These are phyloP conservation scores for Pyronema domesticum DNA, from an alignment of 495 filamentous ascomycete genomes.

Conservation along the genomic window DNA sequence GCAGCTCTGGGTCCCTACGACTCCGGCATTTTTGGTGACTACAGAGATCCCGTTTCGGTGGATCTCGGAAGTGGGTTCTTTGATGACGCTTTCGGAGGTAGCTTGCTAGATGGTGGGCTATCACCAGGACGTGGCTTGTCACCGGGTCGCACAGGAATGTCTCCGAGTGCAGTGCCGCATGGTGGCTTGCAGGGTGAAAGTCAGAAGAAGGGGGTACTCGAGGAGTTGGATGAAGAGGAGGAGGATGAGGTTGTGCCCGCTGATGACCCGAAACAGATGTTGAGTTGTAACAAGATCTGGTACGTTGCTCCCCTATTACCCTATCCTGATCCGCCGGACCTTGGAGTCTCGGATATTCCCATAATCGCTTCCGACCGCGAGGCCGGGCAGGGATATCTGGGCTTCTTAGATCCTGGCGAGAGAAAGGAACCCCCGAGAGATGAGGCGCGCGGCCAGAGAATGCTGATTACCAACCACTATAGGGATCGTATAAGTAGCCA, in stretches of 20 bases:
- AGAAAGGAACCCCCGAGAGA: too few relatives aligned
- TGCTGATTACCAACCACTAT: conserved; percentile 4
- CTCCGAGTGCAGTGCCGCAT: too few relatives aligned
- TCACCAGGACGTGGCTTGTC: not conserved
- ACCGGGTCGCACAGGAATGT: too few relatives aligned
- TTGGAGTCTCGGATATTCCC: too few relatives aligned
- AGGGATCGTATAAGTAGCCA: conserved; percentile 88
- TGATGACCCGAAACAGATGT: conserved; percentile 45
- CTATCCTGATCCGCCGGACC: not conserved
- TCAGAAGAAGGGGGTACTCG: conserved; percentile 37
- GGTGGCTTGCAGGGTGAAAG: too few relatives aligned
- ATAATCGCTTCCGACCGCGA: too few relatives aligned
- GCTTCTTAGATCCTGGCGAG: too few relatives aligned
- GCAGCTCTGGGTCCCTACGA: conserved; percentile 48
- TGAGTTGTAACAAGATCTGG: conserved; percentile 87
- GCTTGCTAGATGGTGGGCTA: not conserved
- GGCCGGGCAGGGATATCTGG: too few relatives aligned
- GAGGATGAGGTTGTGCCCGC: conserved; percentile 50
- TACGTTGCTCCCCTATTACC: conserved; percentile 30
- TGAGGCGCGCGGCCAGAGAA: not conserved
- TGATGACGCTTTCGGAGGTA: conserved; percentile 61
- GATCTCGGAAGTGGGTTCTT: conserved; percentile 60
- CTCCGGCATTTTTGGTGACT: conserved; percentile 79
- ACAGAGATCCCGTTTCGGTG: conserved; percentile 57
- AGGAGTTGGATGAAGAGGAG: conserved; percentile 46